phyloP scores from a whole-genome alignment of 306 rosid genomes.

The Citrullus mucosospermus region DNA sequence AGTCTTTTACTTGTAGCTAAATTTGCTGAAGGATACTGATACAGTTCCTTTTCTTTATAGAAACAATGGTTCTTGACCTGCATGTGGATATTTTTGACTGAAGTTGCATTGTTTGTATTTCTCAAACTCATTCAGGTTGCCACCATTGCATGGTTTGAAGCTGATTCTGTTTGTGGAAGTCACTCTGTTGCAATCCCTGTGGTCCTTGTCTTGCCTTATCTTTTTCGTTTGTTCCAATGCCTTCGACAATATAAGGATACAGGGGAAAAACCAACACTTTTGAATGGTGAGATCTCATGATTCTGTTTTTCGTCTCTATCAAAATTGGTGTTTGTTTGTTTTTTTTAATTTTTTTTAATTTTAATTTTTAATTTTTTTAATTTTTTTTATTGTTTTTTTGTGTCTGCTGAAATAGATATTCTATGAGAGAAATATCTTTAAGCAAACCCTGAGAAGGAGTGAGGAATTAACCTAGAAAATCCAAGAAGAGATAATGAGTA shows the following conservation, averaged over 20 bases:
- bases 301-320: background rate
- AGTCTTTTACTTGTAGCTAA: background rate
- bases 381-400: no score
- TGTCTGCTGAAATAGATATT: background rate
- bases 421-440: background rate
- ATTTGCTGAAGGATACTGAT: background rate
- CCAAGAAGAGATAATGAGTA: background rate
- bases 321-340: background rate
- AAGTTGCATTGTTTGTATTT: constrained; percentile 15
- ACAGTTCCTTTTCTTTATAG: background rate
- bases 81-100: background rate
- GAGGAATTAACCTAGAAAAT: background rate
- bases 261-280: constrained; percentile 65
- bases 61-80: background rate
- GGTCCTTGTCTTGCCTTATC: constrained; percentile 90
- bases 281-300: constrained; percentile 56
- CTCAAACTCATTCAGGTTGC: constrained; percentile 63
- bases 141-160: constrained; percentile 99
- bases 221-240: constrained; percentile 91
- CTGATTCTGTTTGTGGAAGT: constrained; percentile 97
- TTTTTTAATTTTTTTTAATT: no score
- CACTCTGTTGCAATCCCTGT: constrained; percentile 88
- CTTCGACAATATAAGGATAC: constrained; percentile 92
- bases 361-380: no score
- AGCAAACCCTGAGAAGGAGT: background rate